Conservation (phyloP, 306 rosid species). For the Prunus salicina region DNA sequence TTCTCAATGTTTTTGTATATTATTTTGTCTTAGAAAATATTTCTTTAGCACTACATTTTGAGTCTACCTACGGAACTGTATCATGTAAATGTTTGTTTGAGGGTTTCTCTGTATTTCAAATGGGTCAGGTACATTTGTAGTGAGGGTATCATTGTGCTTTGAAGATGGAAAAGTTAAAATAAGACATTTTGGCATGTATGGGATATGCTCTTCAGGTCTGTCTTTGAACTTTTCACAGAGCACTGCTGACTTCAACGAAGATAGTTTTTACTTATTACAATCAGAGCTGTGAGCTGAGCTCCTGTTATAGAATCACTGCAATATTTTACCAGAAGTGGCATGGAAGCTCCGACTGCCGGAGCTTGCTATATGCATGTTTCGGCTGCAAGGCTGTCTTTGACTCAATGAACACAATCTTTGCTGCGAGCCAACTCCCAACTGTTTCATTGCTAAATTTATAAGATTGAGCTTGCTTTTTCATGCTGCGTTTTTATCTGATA, state of each 20-base stretch:
- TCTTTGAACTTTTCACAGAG: too few relatives aligned
- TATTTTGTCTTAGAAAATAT: constrained; percentile 5
- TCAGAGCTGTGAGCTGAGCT: not conserved
- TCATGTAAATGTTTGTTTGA: constrained; percentile 23
- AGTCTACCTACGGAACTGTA: constrained; percentile 24
- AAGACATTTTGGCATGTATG: too few relatives aligned
- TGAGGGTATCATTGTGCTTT: not conserved
- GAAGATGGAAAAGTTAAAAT: not conserved
- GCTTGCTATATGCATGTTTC: not conserved
- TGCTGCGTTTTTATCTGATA: too few relatives aligned
- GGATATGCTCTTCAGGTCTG: too few relatives aligned
- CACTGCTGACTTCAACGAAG: too few relatives aligned
- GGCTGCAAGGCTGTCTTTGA: not conserved
- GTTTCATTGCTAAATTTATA: not conserved
- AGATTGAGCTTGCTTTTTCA: not conserved
- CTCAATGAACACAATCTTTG: not conserved
- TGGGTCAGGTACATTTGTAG: not conserved
- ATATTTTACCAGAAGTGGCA: not conserved
- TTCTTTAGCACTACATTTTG: not conserved
- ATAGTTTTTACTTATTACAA: too few relatives aligned
- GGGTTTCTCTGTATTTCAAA: not conserved
- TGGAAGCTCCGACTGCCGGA: not conserved
- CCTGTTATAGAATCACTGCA: not conserved
- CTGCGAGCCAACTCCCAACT: not conserved
- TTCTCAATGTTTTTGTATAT: constrained; percentile 26